phyloP scores from a whole-genome alignment of 805 yeast species.

The Wickerhamomyces xylosicus region DNA sequence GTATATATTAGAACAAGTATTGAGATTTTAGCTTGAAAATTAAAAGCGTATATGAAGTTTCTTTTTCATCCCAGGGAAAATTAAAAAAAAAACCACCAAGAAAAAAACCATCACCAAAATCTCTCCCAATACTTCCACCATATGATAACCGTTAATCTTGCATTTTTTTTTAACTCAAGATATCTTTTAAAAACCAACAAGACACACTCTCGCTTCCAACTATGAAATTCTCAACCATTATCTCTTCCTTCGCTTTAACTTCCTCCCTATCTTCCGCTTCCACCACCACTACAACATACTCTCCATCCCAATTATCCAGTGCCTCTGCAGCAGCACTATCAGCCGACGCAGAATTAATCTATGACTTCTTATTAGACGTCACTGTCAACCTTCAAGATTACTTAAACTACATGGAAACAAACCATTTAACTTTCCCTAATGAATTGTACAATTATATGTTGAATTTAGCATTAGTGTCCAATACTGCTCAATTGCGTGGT shows the following conservation, averaged over 20 bases:
- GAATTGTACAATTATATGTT: slow-evolving; percentile 23
- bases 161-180: too few relatives aligned
- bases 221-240: too few relatives aligned
- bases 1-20: too few relatives aligned
- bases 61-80: too few relatives aligned
- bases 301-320: slow-evolving; percentile 5
- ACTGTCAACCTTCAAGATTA: slow-evolving; percentile 8
- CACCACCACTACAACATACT: slow-evolving; percentile 7
- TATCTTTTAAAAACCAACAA: too few relatives aligned
- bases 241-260: not conserved
- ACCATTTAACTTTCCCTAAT: slow-evolving; percentile 24
- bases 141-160: too few relatives aligned
- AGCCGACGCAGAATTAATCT: slow-evolving; percentile 13
- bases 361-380: slow-evolving; percentile 14
- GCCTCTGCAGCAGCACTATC: slow-evolving; percentile 15
- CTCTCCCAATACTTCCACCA: too few relatives aligned
- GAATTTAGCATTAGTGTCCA: slow-evolving; percentile 18
- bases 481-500: slow-evolving; percentile 16
- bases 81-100: too few relatives aligned
- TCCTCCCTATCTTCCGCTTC: not conserved
- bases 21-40: too few relatives aligned
- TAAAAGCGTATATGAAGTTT: too few relatives aligned
- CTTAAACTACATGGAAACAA: slow-evolving; percentile 14
- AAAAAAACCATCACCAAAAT: too few relatives aligned
- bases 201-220: too few relatives aligned